phyloP scores from a whole-genome alignment of 1,284 basidiomycete species.

The Microbotryum silenes-acaulis region DNA sequence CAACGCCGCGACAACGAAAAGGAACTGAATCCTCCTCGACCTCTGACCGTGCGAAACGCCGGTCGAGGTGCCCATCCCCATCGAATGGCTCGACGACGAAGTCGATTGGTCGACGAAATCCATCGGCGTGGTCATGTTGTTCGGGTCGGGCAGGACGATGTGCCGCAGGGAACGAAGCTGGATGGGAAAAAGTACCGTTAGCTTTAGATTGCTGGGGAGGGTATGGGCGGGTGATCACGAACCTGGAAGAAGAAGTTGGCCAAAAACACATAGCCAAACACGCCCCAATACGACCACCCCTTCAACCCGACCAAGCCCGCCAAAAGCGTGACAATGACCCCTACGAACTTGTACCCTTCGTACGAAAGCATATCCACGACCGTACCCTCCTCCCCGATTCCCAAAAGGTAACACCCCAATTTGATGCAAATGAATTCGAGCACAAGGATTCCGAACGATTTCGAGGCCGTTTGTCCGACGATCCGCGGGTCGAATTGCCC shows the following conservation, averaged over 20 bases:
- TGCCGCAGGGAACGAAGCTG: conserved; percentile 86
- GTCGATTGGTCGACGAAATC: conserved; percentile 24
- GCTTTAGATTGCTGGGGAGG: not conserved
- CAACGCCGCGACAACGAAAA: conserved; percentile 62
- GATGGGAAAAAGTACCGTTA: not conserved
- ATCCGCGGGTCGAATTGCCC: conserved; percentile 82
- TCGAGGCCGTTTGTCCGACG: conserved; percentile 75
- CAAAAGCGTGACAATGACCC: conserved; percentile 64
- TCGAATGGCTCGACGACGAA: conserved; percentile 45
- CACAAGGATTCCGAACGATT: conserved; percentile 63
- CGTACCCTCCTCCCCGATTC: conserved; percentile 66
- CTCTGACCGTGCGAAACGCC: conserved; percentile 74
- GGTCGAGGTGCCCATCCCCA: conserved; percentile 42
- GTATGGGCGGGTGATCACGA: conserved; percentile 39
- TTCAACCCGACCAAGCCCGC: conserved; percentile 56
- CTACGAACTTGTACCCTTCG: conserved; percentile 95
- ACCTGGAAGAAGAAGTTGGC: conserved; percentile 93
- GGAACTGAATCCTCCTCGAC: conserved; percentile 69
- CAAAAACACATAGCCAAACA: conserved; percentile 75
- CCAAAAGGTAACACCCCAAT: conserved; percentile 81
- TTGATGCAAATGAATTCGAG: conserved; percentile 84
- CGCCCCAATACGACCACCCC: conserved; percentile 56
- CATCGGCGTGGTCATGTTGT: conserved; percentile 34
- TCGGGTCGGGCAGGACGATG: conserved; percentile 71
- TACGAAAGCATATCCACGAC: conserved; percentile 59